phyloP scores from a whole-genome alignment of 2,329 filamentous ascomycete species.

The Diaporthe amygdali region DNA sequence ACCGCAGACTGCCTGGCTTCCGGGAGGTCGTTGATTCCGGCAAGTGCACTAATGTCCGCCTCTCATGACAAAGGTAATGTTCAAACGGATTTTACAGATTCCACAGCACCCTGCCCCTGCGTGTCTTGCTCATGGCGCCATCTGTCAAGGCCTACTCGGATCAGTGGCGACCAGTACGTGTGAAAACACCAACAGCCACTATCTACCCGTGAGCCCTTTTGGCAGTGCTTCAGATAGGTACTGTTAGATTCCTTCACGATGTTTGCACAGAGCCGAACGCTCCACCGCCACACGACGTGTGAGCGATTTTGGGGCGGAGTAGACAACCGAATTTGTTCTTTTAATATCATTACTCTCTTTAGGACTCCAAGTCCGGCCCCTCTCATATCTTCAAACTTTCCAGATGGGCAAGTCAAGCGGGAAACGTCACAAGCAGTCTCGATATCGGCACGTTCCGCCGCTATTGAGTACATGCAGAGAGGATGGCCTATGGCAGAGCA shows the following conservation, averaged over 20 bases:
- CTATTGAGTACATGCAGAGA: not conserved
- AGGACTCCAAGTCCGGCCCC: too few species aligned
- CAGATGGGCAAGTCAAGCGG: not conserved
- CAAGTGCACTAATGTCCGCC: too few species aligned
- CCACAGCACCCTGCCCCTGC: too few species aligned
- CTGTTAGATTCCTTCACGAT: not conserved
- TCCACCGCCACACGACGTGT: not conserved
- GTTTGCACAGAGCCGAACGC: not conserved
- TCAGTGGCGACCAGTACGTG: too few species aligned
- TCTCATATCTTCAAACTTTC: rapidly evolving
- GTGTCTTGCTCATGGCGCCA: too few species aligned
- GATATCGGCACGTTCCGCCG: not conserved
- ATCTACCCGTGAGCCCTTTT: not conserved
- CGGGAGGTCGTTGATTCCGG: too few species aligned
- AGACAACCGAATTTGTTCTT: too few species aligned
- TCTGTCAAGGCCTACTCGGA: not conserved
- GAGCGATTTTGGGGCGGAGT: too few species aligned
- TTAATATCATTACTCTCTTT: too few species aligned
- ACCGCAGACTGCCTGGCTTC: too few species aligned
- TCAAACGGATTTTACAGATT: too few species aligned
- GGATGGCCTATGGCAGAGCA: conserved; percentile 2
- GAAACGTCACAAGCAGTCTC: not conserved
- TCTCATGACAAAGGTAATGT: too few species aligned
- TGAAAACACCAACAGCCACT: not conserved
- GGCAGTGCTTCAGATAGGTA: not conserved